These are phyloP conservation scores for Pulicaria dysenterica DNA, from an alignment of 129 eudicot genomes.

Conservation along the genomic window DNA sequence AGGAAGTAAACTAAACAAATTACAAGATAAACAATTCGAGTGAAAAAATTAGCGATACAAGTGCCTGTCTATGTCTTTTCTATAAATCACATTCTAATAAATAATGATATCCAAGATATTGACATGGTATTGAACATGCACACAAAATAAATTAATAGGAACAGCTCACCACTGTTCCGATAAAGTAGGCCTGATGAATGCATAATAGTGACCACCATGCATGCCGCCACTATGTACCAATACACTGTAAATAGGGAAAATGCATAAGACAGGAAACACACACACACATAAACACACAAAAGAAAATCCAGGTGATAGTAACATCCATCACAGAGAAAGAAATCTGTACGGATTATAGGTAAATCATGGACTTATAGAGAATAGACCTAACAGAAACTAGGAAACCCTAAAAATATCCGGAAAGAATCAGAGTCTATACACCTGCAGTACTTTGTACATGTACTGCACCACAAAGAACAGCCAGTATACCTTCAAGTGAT, in stretches of 20 bases:
- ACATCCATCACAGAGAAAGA: no score
- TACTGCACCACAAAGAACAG: no score
- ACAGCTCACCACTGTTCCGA: conserved; percentile 79
- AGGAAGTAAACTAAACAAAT: conserved; percentile 18
- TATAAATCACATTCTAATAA: no score
- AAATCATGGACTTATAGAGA: neutral
- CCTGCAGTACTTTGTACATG: no score
- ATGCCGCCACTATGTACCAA: conserved; percentile 99
- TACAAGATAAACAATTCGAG: conserved; percentile 14
- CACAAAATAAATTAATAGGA: neutral
- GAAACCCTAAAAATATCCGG: no score
- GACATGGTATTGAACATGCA: neutral
- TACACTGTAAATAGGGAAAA: conserved; percentile 55
- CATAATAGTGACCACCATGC: conserved; percentile 96
- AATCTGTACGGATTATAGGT: no score
- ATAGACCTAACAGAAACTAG: no score
- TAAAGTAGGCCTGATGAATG: conserved; percentile 85
- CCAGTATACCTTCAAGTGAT: no score
- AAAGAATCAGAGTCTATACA: no score
- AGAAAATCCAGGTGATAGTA: no score
- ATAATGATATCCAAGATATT: no score
- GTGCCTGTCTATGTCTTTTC: no score
- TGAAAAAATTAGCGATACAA: neutral
- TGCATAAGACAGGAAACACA: conserved; percentile 10
- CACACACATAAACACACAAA: neutral